phyloP scores from a whole-genome alignment of 176 grass and related monocot genomes.

The Urochloa ruziziensis region DNA sequence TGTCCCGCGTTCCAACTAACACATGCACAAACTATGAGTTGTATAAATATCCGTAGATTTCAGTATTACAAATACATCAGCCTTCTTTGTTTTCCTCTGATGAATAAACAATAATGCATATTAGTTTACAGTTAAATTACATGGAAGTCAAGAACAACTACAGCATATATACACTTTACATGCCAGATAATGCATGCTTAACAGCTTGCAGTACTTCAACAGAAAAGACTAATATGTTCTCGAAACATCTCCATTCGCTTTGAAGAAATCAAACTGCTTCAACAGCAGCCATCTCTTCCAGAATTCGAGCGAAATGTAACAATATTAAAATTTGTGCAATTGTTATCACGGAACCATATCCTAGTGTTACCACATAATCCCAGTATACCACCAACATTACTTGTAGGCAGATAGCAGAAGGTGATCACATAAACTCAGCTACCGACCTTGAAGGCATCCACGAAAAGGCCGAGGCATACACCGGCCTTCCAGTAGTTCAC shows the following conservation, averaged over 20 bases:
- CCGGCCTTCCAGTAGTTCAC: conserved; percentile 95
- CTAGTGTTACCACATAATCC: background rate
- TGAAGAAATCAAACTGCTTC: background rate
- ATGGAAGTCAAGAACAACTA: background rate
- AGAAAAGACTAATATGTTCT: too few species aligned
- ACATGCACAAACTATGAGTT: background rate
- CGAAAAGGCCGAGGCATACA: conserved; percentile 88
- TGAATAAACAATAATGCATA: background rate
- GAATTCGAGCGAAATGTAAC: background rate
- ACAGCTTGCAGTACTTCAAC: background rate
- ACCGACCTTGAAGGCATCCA: conserved; percentile 92
- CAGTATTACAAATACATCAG: conserved; percentile 18
- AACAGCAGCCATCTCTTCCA: background rate
- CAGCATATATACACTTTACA: conserved; percentile 15
- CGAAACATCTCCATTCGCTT: too few species aligned
- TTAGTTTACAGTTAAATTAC: background rate
- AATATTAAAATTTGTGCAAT: too few species aligned
- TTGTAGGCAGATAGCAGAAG: background rate
- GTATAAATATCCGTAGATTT: background rate
- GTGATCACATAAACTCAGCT: conserved; percentile 39
- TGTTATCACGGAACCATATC: background rate
- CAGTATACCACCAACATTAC: background rate
- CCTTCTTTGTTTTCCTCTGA: background rate
- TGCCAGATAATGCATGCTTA: background rate
- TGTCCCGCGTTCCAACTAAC: too few species aligned